phyloP scores from a whole-genome alignment of 1,139 yeast species.

The Suhomyces chickasaworum region DNA sequence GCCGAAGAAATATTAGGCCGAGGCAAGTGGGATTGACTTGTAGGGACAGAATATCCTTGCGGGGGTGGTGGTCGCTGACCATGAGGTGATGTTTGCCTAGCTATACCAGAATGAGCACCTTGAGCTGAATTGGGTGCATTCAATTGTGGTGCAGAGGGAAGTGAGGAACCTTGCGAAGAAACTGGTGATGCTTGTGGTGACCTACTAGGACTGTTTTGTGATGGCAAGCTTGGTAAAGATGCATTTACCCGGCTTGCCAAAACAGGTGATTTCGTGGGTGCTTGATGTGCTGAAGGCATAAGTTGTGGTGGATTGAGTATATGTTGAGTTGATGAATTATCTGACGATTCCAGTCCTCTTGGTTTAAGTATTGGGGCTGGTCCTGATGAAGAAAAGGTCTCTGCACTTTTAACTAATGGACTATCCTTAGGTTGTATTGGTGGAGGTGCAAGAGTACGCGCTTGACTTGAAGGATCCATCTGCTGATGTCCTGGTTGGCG shows the following conservation, averaged over 20 bases:
- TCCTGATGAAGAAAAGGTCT: conserved; percentile 4
- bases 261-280: background rate
- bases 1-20: conserved; percentile 5
- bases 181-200: conserved; percentile 2
- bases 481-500: background rate
- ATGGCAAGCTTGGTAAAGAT: conserved; percentile 6
- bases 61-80: background rate
- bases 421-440: conserved; percentile 1
- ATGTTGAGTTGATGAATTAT: background rate
- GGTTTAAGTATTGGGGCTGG: conserved; percentile 8
- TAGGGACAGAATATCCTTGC: conserved; percentile 1
- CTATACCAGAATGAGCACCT: background rate
- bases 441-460: conserved; percentile 7
- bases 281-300: background rate
- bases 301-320: no score
- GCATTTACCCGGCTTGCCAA: background rate
- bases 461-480: background rate
- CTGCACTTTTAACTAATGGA: background rate
- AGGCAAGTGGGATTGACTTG: conserved; percentile 3
- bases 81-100: background rate
- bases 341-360: conserved; percentile 11
- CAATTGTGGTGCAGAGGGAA: background rate
- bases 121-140: conserved; percentile 8
- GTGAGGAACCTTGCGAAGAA: background rate
- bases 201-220: background rate